A percentile compares a stretch with the other conserved stretches of the same genome.
Evolutionary conservation across 1,284 basidiomycete species (phyloP).

Genomic region (Cerrena zonata): DNA sequence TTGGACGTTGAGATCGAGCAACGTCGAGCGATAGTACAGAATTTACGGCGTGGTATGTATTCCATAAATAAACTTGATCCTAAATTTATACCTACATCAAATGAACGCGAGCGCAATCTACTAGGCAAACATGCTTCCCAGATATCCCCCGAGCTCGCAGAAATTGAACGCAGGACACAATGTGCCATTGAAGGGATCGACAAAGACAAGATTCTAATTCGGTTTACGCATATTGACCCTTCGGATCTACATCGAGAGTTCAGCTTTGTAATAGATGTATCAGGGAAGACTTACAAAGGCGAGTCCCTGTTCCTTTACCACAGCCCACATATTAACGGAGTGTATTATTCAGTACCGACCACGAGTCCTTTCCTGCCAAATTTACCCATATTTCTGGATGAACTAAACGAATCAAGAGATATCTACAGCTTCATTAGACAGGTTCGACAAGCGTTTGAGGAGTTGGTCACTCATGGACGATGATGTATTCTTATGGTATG

Average conservation of each 20-base stretch:
- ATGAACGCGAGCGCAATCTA: conserved; percentile 58
- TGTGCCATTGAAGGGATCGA: conserved; percentile 73
- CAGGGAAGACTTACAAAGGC: conserved; percentile 62
- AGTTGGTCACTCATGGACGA: conserved; percentile 17
- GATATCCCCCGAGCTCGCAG: conserved; percentile 51
- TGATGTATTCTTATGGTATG: conserved; percentile 3
- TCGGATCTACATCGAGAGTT: conserved; percentile 56
- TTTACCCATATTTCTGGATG: conserved; percentile 57
- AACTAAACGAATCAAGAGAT: conserved; percentile 58
- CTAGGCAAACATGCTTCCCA: conserved; percentile 53
- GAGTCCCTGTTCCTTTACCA: conserved; percentile 14
- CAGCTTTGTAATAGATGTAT: conserved; percentile 72
- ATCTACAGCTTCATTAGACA: conserved; percentile 58
- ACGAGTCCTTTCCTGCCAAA: conserved; percentile 59
- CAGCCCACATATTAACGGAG: neutral
- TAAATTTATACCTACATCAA: conserved; percentile 40
- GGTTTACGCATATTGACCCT: conserved; percentile 65
- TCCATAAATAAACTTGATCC: neutral
- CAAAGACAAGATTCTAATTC: conserved; percentile 64
- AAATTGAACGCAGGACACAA: conserved; percentile 54
- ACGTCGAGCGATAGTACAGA: conserved; percentile 50
- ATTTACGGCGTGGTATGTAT: conserved; percentile 53
- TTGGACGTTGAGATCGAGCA: conserved; percentile 69
- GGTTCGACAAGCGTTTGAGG: conserved; percentile 41
- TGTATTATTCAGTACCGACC: conserved; percentile 53